Evolutionary conservation across 2,329 filamentous ascomycete genomes (phyloP).

Genomic region (Remersonia thermophila): DNA sequence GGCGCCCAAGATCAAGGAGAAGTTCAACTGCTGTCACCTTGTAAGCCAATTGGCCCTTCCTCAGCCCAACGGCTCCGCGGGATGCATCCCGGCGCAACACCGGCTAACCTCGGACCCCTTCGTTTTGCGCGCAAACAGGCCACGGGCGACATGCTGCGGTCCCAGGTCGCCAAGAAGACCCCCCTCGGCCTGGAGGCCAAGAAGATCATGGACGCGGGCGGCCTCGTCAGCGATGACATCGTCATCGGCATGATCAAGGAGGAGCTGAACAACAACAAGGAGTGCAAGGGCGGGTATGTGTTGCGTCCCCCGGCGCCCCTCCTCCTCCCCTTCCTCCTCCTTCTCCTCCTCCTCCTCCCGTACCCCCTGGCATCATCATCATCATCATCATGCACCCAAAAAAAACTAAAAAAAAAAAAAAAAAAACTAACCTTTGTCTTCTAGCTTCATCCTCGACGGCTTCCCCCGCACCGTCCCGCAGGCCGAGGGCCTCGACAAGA

Average conservation of each 20-base stretch:
- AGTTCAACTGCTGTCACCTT: conserved; percentile 93
- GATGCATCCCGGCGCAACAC: not conserved
- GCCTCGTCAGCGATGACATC: conserved; percentile 95
- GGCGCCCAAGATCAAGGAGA: conserved; percentile 95
- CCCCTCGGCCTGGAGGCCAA: conserved; percentile 88
- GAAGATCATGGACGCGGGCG: conserved; percentile 99
- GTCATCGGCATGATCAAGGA: conserved; percentile 99
- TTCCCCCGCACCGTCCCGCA: conserved; percentile 96
- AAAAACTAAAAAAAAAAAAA: not conserved
- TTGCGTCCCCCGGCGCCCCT: conserved; percentile 5
- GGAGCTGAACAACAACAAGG: conserved; percentile 83
- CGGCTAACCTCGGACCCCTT: conserved; percentile 5
- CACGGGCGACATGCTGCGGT: conserved; percentile 97
- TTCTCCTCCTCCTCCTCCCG: too few relatives aligned
- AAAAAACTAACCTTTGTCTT: conserved; percentile 5
- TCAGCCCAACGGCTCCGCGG: too few relatives aligned
- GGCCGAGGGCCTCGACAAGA: conserved; percentile 85
- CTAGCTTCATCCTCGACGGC: conserved; percentile 93
- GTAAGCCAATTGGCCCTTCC: conserved; percentile 41
- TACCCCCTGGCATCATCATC: too few relatives aligned
- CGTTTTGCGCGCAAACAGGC: conserved; percentile 51
- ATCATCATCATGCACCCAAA: too few relatives aligned
- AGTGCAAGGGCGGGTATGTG: conserved; percentile 90
- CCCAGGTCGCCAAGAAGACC: conserved; percentile 96
- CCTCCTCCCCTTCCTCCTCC: too few relatives aligned